phyloP scores from a whole-genome alignment of 768 basidiomycete genomes.

The Ramaria sp. region DNA sequence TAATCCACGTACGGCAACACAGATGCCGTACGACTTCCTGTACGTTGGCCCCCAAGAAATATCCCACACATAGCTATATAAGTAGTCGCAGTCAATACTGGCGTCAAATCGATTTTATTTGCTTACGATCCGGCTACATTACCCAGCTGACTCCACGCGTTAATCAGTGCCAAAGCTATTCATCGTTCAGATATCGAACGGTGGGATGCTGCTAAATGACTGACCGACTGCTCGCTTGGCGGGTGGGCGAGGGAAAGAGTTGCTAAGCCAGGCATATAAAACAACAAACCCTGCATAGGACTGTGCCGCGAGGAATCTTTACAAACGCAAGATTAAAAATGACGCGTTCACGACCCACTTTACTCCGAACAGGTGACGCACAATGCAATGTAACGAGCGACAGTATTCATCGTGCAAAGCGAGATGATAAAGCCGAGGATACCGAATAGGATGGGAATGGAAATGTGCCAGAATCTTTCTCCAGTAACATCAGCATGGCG shows the following conservation, averaged over 20 bases:
- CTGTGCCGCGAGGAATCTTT: constrained; percentile 18
- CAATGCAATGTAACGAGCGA: constrained; percentile 21
- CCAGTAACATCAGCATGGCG: constrained; percentile 30
- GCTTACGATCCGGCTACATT: constrained; percentile 33
- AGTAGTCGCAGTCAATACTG: not conserved
- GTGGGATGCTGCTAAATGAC: not conserved
- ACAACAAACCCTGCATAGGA: constrained; percentile 22
- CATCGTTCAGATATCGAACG: not conserved
- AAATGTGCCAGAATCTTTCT: constrained; percentile 31
- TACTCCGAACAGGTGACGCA: not conserved
- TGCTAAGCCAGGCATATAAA: constrained; percentile 25
- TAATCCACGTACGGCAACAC: constrained; percentile 17
- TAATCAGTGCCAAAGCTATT: constrained; percentile 25
- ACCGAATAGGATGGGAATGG: constrained; percentile 22
- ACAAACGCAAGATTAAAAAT: not conserved
- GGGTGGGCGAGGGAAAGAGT: constrained; percentile 32
- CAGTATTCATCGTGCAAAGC: constrained; percentile 19
- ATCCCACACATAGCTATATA: constrained; percentile 13
- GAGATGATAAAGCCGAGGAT: constrained; percentile 26
- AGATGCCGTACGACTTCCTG: constrained; percentile 26
- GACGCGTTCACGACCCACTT: not conserved
- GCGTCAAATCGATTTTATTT: not conserved
- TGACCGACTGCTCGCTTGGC: constrained; percentile 27
- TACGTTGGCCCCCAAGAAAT: constrained; percentile 19
- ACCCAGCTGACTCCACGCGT: constrained; percentile 32